phyloP scores from a whole-genome alignment of 192 early-diverging fungal species.

The Coemansia sp. region DNA sequence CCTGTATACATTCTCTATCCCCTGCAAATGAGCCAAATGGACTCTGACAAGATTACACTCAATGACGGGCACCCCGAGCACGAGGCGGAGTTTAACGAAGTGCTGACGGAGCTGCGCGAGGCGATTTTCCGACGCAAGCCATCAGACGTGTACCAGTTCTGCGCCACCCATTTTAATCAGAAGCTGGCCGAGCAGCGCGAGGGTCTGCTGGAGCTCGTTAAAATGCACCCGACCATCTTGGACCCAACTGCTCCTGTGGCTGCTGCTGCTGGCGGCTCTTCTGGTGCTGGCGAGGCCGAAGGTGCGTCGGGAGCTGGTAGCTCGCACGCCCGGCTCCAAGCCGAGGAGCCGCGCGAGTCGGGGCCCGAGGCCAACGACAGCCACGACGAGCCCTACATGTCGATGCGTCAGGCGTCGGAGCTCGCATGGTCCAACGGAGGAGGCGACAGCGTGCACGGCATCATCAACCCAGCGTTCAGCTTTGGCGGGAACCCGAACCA shows the following conservation, averaged over 20 bases:
- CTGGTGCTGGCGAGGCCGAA: constrained; percentile 5
- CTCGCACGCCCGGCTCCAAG: constrained; percentile 13
- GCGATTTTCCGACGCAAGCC: constrained; percentile 76
- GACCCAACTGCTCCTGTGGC: constrained; percentile 20
- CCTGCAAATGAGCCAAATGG: constrained; percentile 15
- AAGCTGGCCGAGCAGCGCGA: constrained; percentile 81
- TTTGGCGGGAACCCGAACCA: constrained; percentile 49
- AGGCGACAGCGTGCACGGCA: constrained; percentile 19
- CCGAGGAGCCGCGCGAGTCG: constrained; percentile 41
- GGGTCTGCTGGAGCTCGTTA: constrained; percentile 43
- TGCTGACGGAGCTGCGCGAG: constrained; percentile 82
- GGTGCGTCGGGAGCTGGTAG: background rate
- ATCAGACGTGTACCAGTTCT: constrained; percentile 88
- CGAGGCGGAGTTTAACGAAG: constrained; percentile 56
- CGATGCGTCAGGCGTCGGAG: constrained; percentile 53
- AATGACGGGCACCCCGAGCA: constrained; percentile 43
- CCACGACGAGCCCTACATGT: constrained; percentile 42
- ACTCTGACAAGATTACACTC: constrained; percentile 49
- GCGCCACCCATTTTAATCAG: constrained; percentile 83
- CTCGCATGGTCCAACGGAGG: constrained; percentile 46
- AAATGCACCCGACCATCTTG: constrained; percentile 47
- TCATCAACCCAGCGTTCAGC: constrained; percentile 55
- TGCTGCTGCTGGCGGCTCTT: background rate
- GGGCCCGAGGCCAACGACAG: constrained; percentile 35
- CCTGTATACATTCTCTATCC: constrained; percentile 5